A percentile compares a stretch with the other conserved stretches of the same genome.
Conservation (phyloP, 2,329 filamentous ascomycete genomes). For the Fonsecaea erecta region DNA sequence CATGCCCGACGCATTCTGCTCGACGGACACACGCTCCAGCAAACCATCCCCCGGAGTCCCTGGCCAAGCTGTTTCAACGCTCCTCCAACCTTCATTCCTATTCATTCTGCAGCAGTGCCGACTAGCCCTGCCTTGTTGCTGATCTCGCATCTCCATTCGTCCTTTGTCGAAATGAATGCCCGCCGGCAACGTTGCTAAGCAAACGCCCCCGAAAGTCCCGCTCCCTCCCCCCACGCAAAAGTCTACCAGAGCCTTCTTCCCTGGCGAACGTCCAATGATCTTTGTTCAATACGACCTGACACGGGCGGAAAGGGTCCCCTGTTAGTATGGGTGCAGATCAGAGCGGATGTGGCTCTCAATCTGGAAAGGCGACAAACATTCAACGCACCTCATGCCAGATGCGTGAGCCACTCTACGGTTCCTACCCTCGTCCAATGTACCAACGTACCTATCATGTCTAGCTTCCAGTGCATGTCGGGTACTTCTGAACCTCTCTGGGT, state of each 20-base stretch:
- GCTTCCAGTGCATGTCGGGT: background rate
- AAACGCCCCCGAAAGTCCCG: background rate
- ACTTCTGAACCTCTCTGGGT: background rate
- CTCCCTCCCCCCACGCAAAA: background rate
- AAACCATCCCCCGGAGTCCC: conserved; percentile 9
- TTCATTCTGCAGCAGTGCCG: background rate
- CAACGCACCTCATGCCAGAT: background rate
- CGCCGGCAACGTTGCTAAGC: background rate
- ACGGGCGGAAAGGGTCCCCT: background rate
- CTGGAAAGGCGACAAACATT: background rate
- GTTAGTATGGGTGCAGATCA: conserved; percentile 9
- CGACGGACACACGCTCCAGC: conserved; percentile 6
- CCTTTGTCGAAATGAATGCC: conserved; percentile 2
- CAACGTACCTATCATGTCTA: background rate
- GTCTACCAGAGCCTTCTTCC: conserved; percentile 3
- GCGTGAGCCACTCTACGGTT: background rate
- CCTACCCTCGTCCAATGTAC: background rate
- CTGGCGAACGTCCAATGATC: conserved; percentile 9
- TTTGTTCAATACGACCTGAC: background rate
- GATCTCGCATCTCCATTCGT: conserved; percentile 10
- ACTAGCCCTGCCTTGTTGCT: background rate
- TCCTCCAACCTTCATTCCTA: background rate
- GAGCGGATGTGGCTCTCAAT: conserved; percentile 2
- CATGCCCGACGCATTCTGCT: conserved; percentile 15
- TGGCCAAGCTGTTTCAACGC: conserved; percentile 4